Conservation (phyloP, 2,329 filamentous ascomycete species). For the Grosmannia serpens region DNA sequence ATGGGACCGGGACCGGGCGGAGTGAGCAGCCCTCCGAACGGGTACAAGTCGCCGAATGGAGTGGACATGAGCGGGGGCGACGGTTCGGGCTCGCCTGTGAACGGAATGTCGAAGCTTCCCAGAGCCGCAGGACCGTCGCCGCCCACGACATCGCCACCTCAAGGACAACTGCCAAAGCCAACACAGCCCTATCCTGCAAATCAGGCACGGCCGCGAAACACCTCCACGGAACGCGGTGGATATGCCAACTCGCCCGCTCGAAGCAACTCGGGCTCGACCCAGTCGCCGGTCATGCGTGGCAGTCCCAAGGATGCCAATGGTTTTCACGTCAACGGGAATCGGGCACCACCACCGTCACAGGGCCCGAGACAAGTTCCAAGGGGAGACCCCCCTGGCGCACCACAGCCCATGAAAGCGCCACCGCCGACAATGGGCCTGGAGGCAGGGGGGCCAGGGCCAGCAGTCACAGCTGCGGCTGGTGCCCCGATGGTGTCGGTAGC, state of each 20-base stretch:
- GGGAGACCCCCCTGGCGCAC: not conserved
- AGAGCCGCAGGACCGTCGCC: slow-evolving; percentile 23
- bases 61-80: slow-evolving; percentile 24
- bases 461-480: not conserved
- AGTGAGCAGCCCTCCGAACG: slow-evolving; percentile 28
- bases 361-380: not conserved
- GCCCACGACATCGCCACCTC: slow-evolving; percentile 40
- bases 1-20: slow-evolving; percentile 23
- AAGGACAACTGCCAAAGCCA: slow-evolving; percentile 42
- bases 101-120: slow-evolving; percentile 25
- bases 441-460: not conserved
- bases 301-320: slow-evolving; percentile 27
- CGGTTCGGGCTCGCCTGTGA: slow-evolving; percentile 16
- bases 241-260: slow-evolving; percentile 24
- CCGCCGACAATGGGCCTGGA: not conserved
- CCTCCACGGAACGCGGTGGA: slow-evolving; percentile 35
- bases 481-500: slow-evolving; percentile 11
- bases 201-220: slow-evolving; percentile 32
- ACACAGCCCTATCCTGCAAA: slow-evolving; percentile 24
- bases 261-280: slow-evolving; percentile 18
- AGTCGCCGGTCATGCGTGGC: slow-evolving; percentile 34
- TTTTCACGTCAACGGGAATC: slow-evolving; percentile 40
- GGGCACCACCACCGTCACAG: slow-evolving; percentile 16
- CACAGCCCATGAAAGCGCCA: not conserved
- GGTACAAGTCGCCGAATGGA: slow-evolving; percentile 25